Percentiles rank a stretch among this genome's conserved stretches.
Evolutionary conservation across 805 yeast species (phyloP).

Genomic region (Starmerella vitae): DNA sequence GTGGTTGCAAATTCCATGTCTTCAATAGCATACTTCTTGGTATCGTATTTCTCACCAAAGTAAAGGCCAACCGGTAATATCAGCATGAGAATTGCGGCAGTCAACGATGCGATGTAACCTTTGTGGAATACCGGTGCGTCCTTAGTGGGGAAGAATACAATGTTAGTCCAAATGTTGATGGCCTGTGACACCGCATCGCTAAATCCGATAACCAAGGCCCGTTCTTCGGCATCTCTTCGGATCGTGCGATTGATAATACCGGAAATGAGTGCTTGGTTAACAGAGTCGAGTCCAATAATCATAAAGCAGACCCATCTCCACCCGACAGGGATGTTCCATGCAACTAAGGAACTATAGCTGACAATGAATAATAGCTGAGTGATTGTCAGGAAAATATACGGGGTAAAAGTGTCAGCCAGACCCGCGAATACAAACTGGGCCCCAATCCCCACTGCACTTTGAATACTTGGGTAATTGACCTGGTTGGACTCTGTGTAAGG

Average conservation of each 20-base stretch:
- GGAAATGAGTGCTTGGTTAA: slow-evolving; percentile 32
- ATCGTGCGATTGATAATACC: slow-evolving; percentile 32
- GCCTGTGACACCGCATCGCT: slow-evolving; percentile 33
- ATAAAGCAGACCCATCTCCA: slow-evolving; percentile 32
- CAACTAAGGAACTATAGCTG: slow-evolving; percentile 30
- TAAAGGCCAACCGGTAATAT: slow-evolving; percentile 26
- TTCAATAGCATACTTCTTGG: slow-evolving; percentile 13
- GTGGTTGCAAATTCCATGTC: slow-evolving; percentile 6
- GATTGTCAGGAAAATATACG: slow-evolving; percentile 29
- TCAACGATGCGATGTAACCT: slow-evolving; percentile 30
- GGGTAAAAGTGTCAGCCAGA: slow-evolving; percentile 29
- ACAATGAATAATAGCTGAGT: slow-evolving; percentile 29
- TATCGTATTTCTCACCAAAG: slow-evolving; percentile 25
- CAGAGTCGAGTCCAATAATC: slow-evolving; percentile 28
- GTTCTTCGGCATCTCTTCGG: slow-evolving; percentile 26
- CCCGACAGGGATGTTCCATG: slow-evolving; percentile 33
- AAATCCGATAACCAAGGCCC: slow-evolving; percentile 27
- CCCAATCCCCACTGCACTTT: slow-evolving; percentile 32
- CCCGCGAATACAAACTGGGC: slow-evolving; percentile 32
- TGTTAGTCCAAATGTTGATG: slow-evolving; percentile 36
- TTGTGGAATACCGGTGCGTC: slow-evolving; percentile 31
- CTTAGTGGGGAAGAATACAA: slow-evolving; percentile 33
- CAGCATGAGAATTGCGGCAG: slow-evolving; percentile 30
- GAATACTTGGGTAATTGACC: slow-evolving; percentile 33
- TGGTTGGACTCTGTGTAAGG: slow-evolving; percentile 27